These are phyloP conservation scores for Cryphonectria radicalis DNA, from an alignment of 2,329 filamentous ascomycete genomes.

Conservation along the genomic window DNA sequence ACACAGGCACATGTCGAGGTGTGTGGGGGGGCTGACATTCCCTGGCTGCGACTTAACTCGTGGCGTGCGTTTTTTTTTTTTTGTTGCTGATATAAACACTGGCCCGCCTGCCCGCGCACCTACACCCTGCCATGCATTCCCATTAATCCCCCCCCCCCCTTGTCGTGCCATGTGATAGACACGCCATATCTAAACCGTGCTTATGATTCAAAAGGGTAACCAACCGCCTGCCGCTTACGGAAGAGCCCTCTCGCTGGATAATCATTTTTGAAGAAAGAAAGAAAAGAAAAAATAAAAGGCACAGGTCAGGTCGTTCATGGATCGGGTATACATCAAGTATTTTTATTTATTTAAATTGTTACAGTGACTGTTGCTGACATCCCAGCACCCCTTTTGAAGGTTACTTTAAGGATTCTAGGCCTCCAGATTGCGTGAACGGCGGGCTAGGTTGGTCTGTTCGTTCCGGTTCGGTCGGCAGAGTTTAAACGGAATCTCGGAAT, in stretches of 20 bases:
- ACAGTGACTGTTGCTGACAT: not conserved
- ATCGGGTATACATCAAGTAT: no score
- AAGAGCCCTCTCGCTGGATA: not conserved
- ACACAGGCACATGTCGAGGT: no score
- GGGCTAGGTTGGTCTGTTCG: not conserved
- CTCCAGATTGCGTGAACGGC: not conserved
- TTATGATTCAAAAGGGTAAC: not conserved
- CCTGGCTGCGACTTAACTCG: no score
- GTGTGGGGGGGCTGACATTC: no score
- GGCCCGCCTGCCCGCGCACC: no score
- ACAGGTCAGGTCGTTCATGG: no score
- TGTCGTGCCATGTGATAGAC: constrained; percentile 11
- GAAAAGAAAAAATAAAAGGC: no score
- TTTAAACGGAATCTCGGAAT: not conserved
- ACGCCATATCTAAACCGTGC: not conserved
- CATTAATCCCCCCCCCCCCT: not conserved
- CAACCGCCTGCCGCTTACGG: constrained; percentile 8
- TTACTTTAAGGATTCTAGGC: not conserved
- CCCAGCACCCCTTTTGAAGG: not conserved
- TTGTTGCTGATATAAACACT: no score
- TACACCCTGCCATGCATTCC: not conserved
- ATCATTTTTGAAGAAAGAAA: no score
- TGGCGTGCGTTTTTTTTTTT: no score
- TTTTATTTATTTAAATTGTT: no score
- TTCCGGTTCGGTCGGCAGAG: not conserved